Evolutionary conservation across 192 early-diverging fungal species (phyloP), one percentile per base, ranked within the genome.

Genomic region (Spizellomyces punctatus): DNA sequence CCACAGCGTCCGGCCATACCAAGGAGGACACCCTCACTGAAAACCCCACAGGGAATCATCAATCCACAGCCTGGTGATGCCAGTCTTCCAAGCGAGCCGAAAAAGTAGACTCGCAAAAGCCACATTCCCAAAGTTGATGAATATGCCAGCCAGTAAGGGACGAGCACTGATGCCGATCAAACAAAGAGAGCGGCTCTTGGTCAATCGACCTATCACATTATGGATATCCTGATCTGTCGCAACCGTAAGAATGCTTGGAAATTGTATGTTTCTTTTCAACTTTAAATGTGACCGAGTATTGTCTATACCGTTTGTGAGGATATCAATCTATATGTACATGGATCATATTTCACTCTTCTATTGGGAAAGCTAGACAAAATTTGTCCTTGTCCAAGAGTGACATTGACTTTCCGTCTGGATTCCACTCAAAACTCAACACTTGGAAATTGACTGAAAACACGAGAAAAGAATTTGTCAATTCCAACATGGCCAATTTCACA

Each of bases 341-440:
- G 27, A 36, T 36, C 27, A 36, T 36, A 36, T 54, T 54, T 54
- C 50, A 54, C 17, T 54, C 80, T 48, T 82, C 75, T 22, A 85
- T 65, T 58, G 78, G 74, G 66, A 80, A 86, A 6, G 76, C 81
- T 4, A 92, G 47, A 72, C 90, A 90, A 74, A 93, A 95, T 77
- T 90, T 81, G 42, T 92, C 86, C 68, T 86, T 89, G 62, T 91
- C 91, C 80, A 92, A 75, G 46, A 95, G 59, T 49, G 90, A 64
- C 21, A 94, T 55, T 6, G 85, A 84, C 55, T 83, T 83, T 7
- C 92, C 91, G 74, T 91, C 84, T 6, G 90, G 87, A 71, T 79
- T 88, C 92, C 92, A 95, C 61, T 75, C 68, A 16, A 92, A 50
- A 22, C 76, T 79, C 9, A 69, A 74, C 27, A 93, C 81, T 36